These are phyloP conservation scores for Tuber microsphaerosporum DNA, from an alignment of 495 filamentous ascomycete species.

Conservation along the genomic window DNA sequence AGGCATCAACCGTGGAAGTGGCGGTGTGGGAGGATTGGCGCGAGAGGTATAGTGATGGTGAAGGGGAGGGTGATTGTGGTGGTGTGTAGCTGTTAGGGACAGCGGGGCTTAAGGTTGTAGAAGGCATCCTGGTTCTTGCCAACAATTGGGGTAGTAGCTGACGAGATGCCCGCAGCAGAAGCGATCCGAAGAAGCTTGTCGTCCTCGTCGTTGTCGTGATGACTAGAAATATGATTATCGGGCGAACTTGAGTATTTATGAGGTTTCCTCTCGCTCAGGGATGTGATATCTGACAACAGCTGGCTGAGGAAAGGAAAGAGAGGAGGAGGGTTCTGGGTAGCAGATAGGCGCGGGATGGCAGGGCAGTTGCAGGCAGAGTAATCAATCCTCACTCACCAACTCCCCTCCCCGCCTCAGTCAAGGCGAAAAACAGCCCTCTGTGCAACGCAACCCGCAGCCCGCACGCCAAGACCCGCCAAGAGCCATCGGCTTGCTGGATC, in stretches of 20 bases:
- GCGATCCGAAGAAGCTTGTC: neutral
- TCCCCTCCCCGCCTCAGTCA: neutral
- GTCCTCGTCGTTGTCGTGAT: neutral
- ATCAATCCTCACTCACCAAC: neutral
- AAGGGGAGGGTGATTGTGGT: conserved; percentile 3
- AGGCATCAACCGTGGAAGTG: conserved; percentile 20
- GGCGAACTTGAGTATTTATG: neutral
- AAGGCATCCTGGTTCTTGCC: neutral
- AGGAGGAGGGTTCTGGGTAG: neutral
- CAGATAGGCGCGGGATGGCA: neutral
- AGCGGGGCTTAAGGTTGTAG: neutral
- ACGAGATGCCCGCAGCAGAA: neutral
- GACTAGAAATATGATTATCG: neutral
- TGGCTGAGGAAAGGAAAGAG: too few relatives aligned
- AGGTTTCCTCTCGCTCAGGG: neutral
- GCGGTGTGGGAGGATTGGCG: conserved; percentile 29
- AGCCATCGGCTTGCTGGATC: neutral
- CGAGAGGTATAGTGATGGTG: conserved; percentile 12
- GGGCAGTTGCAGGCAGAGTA: neutral
- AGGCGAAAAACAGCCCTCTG: neutral
- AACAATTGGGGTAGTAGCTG: neutral
- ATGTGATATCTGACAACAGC: too few relatives aligned
- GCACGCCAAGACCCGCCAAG: neutral
- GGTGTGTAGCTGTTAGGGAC: neutral
- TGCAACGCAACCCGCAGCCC: neutral